Percentiles rank a stretch among this genome's conserved stretches.
phyloP scores from a whole-genome alignment of 2,329 filamentous ascomycete species.

The Dactylellina haptotyla region DNA sequence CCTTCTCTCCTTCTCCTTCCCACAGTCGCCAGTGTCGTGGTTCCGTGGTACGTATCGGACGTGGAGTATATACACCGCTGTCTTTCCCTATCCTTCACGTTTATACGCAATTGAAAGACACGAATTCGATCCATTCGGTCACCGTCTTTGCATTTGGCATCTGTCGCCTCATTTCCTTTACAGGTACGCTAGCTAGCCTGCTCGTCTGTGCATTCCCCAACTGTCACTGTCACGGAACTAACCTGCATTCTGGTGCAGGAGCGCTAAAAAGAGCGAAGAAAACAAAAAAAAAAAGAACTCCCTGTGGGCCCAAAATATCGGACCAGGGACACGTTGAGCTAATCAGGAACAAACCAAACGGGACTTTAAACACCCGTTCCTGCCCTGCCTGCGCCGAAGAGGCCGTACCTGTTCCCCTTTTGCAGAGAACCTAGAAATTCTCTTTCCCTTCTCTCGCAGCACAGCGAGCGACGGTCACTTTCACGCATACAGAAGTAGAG shows the following conservation, averaged over 20 bases:
- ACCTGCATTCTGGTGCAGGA: conserved; percentile 14
- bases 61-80: neutral
- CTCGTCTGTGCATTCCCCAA: conserved; percentile 41
- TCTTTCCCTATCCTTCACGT: neutral
- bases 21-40: no score
- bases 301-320: conserved; percentile 31
- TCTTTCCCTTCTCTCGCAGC: neutral
- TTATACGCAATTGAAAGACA: neutral
- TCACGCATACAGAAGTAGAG: neutral
- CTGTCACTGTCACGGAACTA: conserved; percentile 23
- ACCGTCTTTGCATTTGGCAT: conserved; percentile 9
- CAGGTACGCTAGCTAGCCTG: conserved; percentile 22
- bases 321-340: conserved; percentile 51
- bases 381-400: conserved; percentile 1
- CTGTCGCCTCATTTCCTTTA: conserved; percentile 34
- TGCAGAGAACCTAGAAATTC: neutral
- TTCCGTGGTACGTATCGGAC: neutral
- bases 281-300: conserved; percentile 8
- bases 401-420: conserved; percentile 23
- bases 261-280: conserved; percentile 3
- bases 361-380: conserved; percentile 36
- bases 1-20: conserved; percentile 2
- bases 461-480: neutral
- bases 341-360: conserved; percentile 22
- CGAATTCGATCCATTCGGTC: conserved; percentile 9